Percentiles rank a stretch among this genome's conserved stretches.
These are phyloP conservation scores for Cytospora piceicola DNA, from an alignment of 2,329 filamentous ascomycete species.

Conservation along the genomic window DNA sequence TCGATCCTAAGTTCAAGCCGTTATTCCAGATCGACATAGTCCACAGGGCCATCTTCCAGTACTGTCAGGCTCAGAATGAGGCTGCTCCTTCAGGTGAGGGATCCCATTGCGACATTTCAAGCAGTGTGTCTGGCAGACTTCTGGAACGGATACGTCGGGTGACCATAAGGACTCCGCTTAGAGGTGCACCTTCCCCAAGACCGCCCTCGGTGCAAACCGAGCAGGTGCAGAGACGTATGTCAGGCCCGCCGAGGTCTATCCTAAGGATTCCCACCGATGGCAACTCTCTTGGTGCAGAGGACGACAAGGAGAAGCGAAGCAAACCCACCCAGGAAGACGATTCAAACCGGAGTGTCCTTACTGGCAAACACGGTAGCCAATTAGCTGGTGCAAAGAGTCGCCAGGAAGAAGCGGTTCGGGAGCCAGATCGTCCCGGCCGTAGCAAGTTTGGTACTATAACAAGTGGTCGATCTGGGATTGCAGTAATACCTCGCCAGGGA, in stretches of 20 bases:
- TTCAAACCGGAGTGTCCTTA: not conserved
- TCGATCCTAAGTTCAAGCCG: conserved; percentile 23
- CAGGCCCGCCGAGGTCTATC: conserved; percentile 23
- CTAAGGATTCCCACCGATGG: conserved; percentile 17
- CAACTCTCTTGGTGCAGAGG: not conserved
- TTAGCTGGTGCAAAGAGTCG: not conserved
- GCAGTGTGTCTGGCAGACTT: not conserved
- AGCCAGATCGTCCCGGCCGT: not conserved
- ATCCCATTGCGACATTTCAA: not conserved
- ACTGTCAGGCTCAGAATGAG: conserved; percentile 9
- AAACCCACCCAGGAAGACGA: not conserved
- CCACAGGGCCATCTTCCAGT: conserved; percentile 19
- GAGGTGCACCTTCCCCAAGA: conserved; percentile 11
- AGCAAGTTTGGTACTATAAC: not conserved
- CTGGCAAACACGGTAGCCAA: not conserved
- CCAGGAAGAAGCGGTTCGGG: not conserved
- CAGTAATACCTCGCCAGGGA: not conserved
- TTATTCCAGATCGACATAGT: conserved; percentile 23
- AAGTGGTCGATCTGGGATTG: not conserved
- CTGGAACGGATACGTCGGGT: conserved; percentile 19
- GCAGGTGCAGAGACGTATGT: conserved; percentile 20
- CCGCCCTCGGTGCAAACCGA: conserved; percentile 26
- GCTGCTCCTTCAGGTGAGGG: not conserved
- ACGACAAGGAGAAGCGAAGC: not conserved
- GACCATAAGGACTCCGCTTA: conserved; percentile 23